Conservation (phyloP, 305 asterid species). For the Nicotiana rustica region DNA sequence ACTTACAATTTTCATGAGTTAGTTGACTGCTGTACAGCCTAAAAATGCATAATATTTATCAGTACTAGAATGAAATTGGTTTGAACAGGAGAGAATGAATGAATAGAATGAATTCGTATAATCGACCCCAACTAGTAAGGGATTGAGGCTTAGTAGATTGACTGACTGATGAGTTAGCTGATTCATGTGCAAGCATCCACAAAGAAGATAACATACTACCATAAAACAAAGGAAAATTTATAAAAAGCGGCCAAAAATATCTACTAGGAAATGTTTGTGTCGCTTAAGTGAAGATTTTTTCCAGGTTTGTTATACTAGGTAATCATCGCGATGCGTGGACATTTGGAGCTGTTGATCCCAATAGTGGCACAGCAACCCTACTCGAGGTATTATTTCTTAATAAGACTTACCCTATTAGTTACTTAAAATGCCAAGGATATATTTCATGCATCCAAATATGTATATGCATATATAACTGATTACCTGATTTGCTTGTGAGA, state of each 20-base stretch:
- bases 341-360: constrained; percentile 93
- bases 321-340: constrained; percentile 98
- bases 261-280: not conserved
- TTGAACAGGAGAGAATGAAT: not conserved
- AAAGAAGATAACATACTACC: not conserved
- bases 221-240: not conserved
- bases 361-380: constrained; percentile 89
- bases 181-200: not conserved
- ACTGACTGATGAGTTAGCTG: not conserved
- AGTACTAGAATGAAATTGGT: not conserved
- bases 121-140: not conserved
- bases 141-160: not conserved
- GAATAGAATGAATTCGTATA: not conserved
- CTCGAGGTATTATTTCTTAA: constrained; percentile 63
- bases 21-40: not conserved
- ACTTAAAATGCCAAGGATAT: not conserved
- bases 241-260: not conserved
- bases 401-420: not conserved
- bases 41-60: not conserved
- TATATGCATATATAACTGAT: constrained; percentile 3
- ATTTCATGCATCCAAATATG: not conserved
- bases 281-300: constrained; percentile 37
- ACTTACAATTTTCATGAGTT: constrained; percentile 28
- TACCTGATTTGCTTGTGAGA: constrained; percentile 37
- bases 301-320: constrained; percentile 79